These are phyloP conservation scores for Hypoxylon sp. DNA, from an alignment of 2,329 filamentous ascomycete genomes.

Conservation along the genomic window DNA sequence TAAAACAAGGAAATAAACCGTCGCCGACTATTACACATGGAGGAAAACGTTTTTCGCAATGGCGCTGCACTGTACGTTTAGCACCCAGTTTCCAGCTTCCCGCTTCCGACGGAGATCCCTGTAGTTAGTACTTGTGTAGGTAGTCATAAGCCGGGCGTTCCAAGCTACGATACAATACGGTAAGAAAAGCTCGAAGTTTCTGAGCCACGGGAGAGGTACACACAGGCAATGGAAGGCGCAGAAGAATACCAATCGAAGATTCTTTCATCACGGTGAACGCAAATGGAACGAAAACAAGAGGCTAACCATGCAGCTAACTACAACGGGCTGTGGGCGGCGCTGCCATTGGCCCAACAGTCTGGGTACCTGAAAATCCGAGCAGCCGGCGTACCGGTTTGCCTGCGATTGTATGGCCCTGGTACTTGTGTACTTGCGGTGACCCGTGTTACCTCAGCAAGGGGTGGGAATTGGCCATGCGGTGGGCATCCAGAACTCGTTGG, in stretches of 20 bases:
- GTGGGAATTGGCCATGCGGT: slow-evolving; percentile 29
- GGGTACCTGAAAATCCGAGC: slow-evolving; percentile 53
- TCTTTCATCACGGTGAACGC: slow-evolving; percentile 48
- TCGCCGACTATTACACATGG: slow-evolving; percentile 41
- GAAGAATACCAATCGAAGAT: slow-evolving; percentile 44
- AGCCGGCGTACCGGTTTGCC: slow-evolving; percentile 32
- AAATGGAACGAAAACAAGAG: slow-evolving; percentile 43
- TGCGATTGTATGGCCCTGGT: slow-evolving; percentile 16
- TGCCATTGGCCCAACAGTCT: slow-evolving; percentile 49
- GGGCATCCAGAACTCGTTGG: slow-evolving; percentile 39
- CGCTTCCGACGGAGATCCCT: slow-evolving; percentile 34
- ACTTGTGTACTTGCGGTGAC: slow-evolving; percentile 39
- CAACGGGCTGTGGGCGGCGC: slow-evolving; percentile 47
- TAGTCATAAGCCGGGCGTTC: slow-evolving; percentile 13
- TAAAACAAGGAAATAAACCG: slow-evolving; percentile 29
- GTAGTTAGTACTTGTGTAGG: too few species aligned
- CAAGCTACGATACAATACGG: slow-evolving; percentile 32
- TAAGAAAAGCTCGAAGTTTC: slow-evolving; percentile 9
- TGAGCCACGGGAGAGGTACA: neutral
- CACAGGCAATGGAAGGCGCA: slow-evolving; percentile 10
- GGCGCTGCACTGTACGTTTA: slow-evolving; percentile 26
- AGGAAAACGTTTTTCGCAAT: slow-evolving; percentile 23
- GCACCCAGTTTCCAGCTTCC: slow-evolving; percentile 16
- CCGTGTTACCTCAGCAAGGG: slow-evolving; percentile 31
- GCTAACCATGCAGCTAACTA: slow-evolving; percentile 48